Conservation (phyloP, 495 filamentous ascomycete genomes). For the Cercophora scortea region DNA sequence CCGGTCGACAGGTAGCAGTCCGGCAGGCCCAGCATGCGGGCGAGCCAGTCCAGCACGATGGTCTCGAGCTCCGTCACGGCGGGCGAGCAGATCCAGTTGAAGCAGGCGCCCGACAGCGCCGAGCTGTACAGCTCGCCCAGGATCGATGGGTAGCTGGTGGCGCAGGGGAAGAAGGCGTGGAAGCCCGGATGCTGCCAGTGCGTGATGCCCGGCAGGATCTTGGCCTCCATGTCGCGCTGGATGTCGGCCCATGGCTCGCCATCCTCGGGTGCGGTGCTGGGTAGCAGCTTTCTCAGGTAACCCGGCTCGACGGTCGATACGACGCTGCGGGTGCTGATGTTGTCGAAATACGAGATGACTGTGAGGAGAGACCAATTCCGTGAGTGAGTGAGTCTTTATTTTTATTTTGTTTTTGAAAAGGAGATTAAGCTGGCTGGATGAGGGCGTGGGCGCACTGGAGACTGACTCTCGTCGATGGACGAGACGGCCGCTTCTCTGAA, state of each 20-base stretch:
- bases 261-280: constrained; percentile 59
- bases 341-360: constrained; percentile 83
- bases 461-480: constrained; percentile 77
- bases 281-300: constrained; percentile 76
- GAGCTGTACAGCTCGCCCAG: constrained; percentile 90
- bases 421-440: background rate
- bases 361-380: constrained; percentile 9
- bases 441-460: background rate
- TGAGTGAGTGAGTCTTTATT: too few relatives aligned
- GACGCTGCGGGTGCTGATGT: constrained; percentile 60
- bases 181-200: constrained; percentile 97
- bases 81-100: constrained; percentile 96
- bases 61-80: constrained; percentile 96
- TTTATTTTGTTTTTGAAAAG: background rate
- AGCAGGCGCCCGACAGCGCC: constrained; percentile 81
- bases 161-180: constrained; percentile 91
- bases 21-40: constrained; percentile 64
- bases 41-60: constrained; percentile 82
- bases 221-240: constrained; percentile 74
- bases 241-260: constrained; percentile 75
- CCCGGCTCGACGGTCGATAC: constrained; percentile 75
- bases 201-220: constrained; percentile 90
- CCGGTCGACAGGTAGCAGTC: constrained; percentile 68
- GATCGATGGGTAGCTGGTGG: constrained; percentile 74
- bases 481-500: constrained; percentile 77